Evolutionary conservation across 805 yeast genomes (phyloP).

Genomic region (Candida tallmaniae): DNA sequence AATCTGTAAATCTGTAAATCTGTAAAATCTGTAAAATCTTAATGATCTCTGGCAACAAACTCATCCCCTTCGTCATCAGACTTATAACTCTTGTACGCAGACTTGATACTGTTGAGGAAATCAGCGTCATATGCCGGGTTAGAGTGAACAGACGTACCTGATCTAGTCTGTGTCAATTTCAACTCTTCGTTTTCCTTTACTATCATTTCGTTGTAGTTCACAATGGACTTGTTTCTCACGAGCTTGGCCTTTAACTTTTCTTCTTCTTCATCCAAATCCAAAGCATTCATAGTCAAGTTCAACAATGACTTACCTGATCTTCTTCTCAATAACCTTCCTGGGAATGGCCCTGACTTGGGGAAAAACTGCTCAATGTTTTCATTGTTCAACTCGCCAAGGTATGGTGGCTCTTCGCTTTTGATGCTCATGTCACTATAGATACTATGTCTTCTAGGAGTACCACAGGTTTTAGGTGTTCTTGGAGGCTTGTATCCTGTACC

Average conservation of each 20-base stretch:
- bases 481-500: slow-evolving; percentile 65
- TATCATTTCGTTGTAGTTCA: slow-evolving; percentile 13
- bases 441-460: slow-evolving; percentile 27
- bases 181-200: slow-evolving; percentile 13
- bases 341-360: slow-evolving; percentile 45
- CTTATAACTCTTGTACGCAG: slow-evolving; percentile 34
- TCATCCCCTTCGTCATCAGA: slow-evolving; percentile 47
- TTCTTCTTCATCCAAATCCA: slow-evolving; percentile 67
- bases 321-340: slow-evolving; percentile 56
- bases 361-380: slow-evolving; percentile 38
- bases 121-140: slow-evolving; percentile 25
- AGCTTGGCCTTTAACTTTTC: slow-evolving; percentile 14
- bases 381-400: slow-evolving; percentile 14
- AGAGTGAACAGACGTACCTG: slow-evolving; percentile 27
- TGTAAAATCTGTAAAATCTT: neutral
- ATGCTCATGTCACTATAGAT: slow-evolving; percentile 18
- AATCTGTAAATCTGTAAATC: neutral
- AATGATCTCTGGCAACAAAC: slow-evolving; percentile 43
- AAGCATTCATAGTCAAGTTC: slow-evolving; percentile 60
- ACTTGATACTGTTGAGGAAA: slow-evolving; percentile 31
- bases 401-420: slow-evolving; percentile 6
- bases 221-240: slow-evolving; percentile 12
- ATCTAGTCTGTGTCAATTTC: slow-evolving; percentile 15
- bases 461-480: slow-evolving; percentile 28
- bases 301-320: slow-evolving; percentile 71